phyloP scores from a whole-genome alignment of 176 grass and related monocot genomes.

The Eragrostis nindensis region DNA sequence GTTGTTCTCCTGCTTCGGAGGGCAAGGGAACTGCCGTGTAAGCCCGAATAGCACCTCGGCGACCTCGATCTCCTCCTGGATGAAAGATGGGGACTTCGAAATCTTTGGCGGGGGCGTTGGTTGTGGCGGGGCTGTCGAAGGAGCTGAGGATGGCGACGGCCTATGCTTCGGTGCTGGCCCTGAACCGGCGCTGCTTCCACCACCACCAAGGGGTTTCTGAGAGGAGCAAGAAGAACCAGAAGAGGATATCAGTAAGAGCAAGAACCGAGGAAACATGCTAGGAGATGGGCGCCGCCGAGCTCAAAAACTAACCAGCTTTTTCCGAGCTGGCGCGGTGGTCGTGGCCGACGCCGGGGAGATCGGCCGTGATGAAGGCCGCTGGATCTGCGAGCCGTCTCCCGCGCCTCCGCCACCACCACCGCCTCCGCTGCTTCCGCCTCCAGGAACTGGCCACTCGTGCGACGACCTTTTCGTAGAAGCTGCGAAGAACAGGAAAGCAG shows the following conservation, averaged over 20 bases:
- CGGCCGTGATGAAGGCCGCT: conserved; percentile 68
- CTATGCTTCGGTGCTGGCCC: conserved; percentile 50
- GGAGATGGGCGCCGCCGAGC: neutral
- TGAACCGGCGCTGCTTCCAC: conserved; percentile 34
- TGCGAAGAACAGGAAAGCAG: conserved; percentile 33
- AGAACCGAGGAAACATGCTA: conserved; percentile 11
- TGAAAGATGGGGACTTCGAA: conserved; percentile 75
- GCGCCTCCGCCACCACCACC: conserved; percentile 37
- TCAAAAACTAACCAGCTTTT: conserved; percentile 69
- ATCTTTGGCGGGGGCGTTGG: conserved; percentile 54
- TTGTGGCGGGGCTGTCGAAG: conserved; percentile 44
- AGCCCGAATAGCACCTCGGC: conserved; percentile 96
- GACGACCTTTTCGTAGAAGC: conserved; percentile 76
- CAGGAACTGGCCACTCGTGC: conserved; percentile 69
- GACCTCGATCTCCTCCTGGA: conserved; percentile 97
- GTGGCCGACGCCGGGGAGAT: conserved; percentile 82
- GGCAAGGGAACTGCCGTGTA: conserved; percentile 75
- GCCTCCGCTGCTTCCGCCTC: conserved; percentile 45
- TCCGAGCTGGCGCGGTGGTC: conserved; percentile 56
- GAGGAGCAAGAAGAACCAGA: neutral
- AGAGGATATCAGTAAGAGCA: conserved; percentile 23
- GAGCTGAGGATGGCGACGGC: conserved; percentile 33
- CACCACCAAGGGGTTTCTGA: conserved; percentile 66
- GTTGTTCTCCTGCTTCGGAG: conserved; percentile 64
- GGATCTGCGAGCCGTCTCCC: conserved; percentile 70